These are phyloP conservation scores for Turritis glabra DNA, from an alignment of 345 rosid genomes.

Conservation along the genomic window DNA sequence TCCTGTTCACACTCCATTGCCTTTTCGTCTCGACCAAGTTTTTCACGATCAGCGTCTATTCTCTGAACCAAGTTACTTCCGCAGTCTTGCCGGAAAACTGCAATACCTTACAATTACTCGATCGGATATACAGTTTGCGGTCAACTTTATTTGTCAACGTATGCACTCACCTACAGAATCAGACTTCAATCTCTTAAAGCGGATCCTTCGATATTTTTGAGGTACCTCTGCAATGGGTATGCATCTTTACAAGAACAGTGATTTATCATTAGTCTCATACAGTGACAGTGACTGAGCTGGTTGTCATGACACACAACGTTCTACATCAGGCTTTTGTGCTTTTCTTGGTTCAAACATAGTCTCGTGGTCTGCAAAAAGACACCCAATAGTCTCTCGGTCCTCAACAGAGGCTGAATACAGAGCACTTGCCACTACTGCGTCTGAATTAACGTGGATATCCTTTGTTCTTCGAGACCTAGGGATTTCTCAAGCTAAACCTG, in stretches of 20 bases:
- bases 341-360: background rate
- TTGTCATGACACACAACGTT: background rate
- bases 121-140: background rate
- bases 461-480: too few species aligned
- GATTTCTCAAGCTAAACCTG: too few species aligned
- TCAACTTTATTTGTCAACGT: background rate
- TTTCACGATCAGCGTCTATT: fast-evolving
- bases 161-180: background rate
- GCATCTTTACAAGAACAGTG: fast-evolving
- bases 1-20: background rate
- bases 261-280: fast-evolving
- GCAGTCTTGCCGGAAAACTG: background rate
- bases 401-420: too few species aligned
- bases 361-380: background rate
- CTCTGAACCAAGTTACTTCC: background rate
- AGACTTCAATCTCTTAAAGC: background rate
- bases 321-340: background rate
- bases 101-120: background rate
- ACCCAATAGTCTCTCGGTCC: background rate
- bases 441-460: too few species aligned
- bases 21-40: fast-evolving
- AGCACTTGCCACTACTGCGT: background rate
- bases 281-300: background rate
- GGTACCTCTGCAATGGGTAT: background rate
- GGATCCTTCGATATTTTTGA: fast-evolving